These are phyloP conservation scores for Rhizoclosmatium globosum DNA, from an alignment of 192 early-diverging fungal genomes.

Conservation along the genomic window DNA sequence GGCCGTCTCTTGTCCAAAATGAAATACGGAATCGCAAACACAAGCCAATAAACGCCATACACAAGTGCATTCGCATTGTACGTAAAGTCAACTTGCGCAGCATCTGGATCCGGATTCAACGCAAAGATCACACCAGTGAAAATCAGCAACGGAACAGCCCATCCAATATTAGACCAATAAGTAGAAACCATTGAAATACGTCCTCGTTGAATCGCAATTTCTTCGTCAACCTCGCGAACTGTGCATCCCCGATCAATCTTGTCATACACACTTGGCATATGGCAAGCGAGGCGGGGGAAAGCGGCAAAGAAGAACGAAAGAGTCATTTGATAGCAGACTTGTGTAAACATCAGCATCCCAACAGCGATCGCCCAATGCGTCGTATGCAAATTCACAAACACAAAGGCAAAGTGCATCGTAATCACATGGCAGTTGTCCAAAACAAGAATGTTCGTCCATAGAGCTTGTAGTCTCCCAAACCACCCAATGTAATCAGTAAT, in stretches of 20 bases:
- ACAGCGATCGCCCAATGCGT: neutral
- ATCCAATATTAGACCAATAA: conserved; percentile 54
- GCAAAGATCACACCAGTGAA: conserved; percentile 39
- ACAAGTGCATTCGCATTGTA: conserved; percentile 30
- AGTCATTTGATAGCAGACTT: conserved; percentile 16
- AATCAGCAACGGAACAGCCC: conserved; percentile 43
- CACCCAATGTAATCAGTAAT: conserved; percentile 21
- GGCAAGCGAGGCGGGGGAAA: conserved; percentile 27
- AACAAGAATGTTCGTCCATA: conserved; percentile 25
- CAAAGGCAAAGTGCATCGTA: conserved; percentile 16
- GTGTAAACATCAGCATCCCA: neutral
- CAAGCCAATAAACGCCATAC: conserved; percentile 45
- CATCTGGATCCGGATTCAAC: conserved; percentile 35
- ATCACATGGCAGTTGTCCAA: conserved; percentile 10
- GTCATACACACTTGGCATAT: conserved; percentile 29
- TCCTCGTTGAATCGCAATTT: conserved; percentile 44
- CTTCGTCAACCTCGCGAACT: conserved; percentile 22
- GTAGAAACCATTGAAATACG: conserved; percentile 57
- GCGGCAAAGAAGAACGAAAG: conserved; percentile 31
- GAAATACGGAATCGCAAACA: conserved; percentile 52
- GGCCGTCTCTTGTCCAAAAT: conserved; percentile 46
- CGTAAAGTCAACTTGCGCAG: conserved; percentile 18
- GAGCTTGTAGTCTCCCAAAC: conserved; percentile 22
- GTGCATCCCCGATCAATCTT: conserved; percentile 27
- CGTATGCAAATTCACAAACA: neutral